Conservation (phyloP, 2,329 filamentous ascomycete genomes). For the Aureobasidium subglaciale region DNA sequence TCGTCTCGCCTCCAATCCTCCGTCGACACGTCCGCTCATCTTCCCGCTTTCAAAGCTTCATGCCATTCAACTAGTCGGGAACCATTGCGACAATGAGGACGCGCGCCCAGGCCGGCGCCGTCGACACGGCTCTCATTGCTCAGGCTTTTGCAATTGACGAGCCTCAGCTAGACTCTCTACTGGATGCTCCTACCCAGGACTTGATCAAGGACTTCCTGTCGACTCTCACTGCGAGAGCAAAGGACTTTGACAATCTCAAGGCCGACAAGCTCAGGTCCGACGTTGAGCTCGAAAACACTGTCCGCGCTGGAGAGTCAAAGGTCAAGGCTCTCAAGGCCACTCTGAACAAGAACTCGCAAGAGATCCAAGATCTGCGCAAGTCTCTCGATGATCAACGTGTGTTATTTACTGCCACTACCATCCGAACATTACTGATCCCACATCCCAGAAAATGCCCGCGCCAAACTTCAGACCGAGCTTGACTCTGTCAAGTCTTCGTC, state of each 20-base stretch:
- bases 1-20: not conserved
- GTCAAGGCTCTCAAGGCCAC: conserved; percentile 74
- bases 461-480: conserved; percentile 73
- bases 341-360: conserved; percentile 74
- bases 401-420: not conserved
- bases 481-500: conserved; percentile 68
- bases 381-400: conserved; percentile 78
- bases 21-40: not conserved
- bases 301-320: conserved; percentile 75
- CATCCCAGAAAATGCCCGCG: conserved; percentile 62
- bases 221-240: conserved; percentile 69
- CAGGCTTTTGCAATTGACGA: conserved; percentile 64
- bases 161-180: conserved; percentile 52
- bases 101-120: conserved; percentile 38
- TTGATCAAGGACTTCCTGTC: conserved; percentile 69
- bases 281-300: conserved; percentile 86
- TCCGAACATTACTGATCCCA: conserved; percentile 15
- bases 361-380: conserved; percentile 72
- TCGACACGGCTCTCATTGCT: conserved; percentile 68
- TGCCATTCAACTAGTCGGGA: not conserved
- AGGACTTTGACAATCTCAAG: conserved; percentile 72
- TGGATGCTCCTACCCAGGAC: conserved; percentile 66
- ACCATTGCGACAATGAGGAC: conserved; percentile 41
- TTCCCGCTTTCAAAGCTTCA: not conserved
- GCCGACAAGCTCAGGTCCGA: conserved; percentile 84